Conservation (phyloP, 345 rosid genomes). For the Citropsis articulata region DNA sequence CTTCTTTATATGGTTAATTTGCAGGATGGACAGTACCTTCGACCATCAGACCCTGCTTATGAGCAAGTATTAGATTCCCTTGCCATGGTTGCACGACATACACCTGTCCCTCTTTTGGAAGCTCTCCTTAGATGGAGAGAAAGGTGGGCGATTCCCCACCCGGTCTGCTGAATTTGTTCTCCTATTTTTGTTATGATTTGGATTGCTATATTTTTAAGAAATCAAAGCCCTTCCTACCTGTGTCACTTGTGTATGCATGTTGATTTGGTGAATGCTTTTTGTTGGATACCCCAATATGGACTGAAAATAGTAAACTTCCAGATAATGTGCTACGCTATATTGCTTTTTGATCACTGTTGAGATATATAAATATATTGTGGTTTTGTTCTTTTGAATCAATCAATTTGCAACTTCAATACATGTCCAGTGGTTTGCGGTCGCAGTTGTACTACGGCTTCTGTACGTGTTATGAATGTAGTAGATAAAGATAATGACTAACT, state of each 20-base stretch:
- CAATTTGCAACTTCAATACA: too few relatives aligned
- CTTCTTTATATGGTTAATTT: constrained; percentile 13
- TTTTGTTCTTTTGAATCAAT: too few relatives aligned
- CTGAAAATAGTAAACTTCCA: too few relatives aligned
- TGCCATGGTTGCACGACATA: constrained; percentile 98
- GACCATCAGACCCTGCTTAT: constrained; percentile 96
- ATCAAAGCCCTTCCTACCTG: neutral
- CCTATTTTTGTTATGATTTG: neutral
- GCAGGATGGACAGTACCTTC: constrained; percentile 97
- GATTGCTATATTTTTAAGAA: neutral
- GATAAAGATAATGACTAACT: neutral
- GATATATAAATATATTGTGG: too few relatives aligned
- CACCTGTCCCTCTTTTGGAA: constrained; percentile 95
- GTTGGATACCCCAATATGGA: too few relatives aligned
- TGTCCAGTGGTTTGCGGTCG: too few relatives aligned
- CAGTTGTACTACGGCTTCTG: too few relatives aligned
- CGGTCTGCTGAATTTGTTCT: neutral
- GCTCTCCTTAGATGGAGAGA: constrained; percentile 97
- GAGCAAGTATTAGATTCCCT: constrained; percentile 96
- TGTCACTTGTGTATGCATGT: neutral
- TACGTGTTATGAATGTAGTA: neutral
- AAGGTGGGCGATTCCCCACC: constrained; percentile 36
- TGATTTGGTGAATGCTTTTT: neutral
- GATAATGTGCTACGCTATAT: too few relatives aligned
- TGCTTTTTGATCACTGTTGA: too few relatives aligned